Percentiles rank a stretch among this genome's conserved stretches.
Evolutionary conservation across 1,284 basidiomycete species (phyloP).

Genomic region (Ganoderma multipileum): DNA sequence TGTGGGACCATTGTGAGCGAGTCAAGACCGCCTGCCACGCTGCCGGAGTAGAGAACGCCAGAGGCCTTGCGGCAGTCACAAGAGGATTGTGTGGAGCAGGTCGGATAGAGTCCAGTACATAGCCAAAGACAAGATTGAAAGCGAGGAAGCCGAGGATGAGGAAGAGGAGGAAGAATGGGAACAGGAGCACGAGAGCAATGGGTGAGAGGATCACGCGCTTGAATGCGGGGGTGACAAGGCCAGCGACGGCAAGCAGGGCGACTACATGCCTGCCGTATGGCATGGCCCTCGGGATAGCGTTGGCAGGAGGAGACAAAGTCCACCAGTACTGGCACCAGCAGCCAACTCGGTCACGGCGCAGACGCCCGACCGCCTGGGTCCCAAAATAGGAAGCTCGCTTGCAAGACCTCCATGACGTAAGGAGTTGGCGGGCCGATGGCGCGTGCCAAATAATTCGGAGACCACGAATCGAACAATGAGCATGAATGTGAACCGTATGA

Average conservation of each 20-base stretch:
- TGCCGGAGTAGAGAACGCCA: slow-evolving; percentile 87
- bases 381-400: neutral
- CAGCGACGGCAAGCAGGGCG: slow-evolving; percentile 43
- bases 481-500: neutral
- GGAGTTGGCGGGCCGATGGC: neutral
- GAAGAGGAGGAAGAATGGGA: slow-evolving; percentile 61
- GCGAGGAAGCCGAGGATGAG: slow-evolving; percentile 58
- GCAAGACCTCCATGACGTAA: neutral
- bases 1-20: slow-evolving; percentile 84
- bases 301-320: neutral
- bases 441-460: neutral
- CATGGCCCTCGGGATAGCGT: slow-evolving; percentile 20
- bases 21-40: slow-evolving; percentile 90
- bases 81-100: slow-evolving; percentile 45
- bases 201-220: slow-evolving; percentile 69
- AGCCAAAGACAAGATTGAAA: slow-evolving; percentile 60
- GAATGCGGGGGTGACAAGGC: slow-evolving; percentile 58
- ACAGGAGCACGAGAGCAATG: slow-evolving; percentile 65
- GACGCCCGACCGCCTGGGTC: neutral
- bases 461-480: too few species aligned
- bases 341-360: neutral
- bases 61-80: slow-evolving; percentile 64
- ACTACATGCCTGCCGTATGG: slow-evolving; percentile 32
- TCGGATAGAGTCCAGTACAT: slow-evolving; percentile 58
- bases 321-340: too few species aligned